Evolutionary conservation across 2,329 filamentous ascomycete genomes (phyloP), one percentile per base, ranked within the genome.

Genomic region (Colletotrichum sp.): DNA sequence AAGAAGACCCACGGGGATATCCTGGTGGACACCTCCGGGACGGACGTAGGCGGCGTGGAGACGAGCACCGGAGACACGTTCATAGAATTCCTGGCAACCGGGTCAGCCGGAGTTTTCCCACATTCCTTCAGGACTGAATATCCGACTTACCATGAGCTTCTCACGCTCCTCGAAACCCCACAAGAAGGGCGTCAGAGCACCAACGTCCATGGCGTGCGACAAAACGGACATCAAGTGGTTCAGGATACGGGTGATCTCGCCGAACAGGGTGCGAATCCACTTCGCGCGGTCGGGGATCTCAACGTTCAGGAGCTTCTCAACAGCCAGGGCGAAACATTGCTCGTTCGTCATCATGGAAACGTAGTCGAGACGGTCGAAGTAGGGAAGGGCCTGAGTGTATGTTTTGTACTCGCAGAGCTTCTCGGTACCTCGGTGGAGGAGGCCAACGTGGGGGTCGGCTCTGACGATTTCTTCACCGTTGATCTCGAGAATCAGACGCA

Each of bases 301-400:
- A 79, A 99, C 90, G 86, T 99, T 99, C 82, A 99, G 90, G 77
- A 99, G 91, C 91, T 99, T 99, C 91, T 99, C 97, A 72, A 99
- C 96, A 24, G 96, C 97, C 79, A 99, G 91, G 49, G 96, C 93
- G 87, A 95, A 99, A 84, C 96, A 98, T 88, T 99, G 97, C 90
- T 99, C 97, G 87, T 99, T 99, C 83, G 97, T 99, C 97, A 99
- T 99, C 98, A 99, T 99, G 82, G 96, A 98, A 81, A 98, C 96
- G 87, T 99, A 99, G 88, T 99, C 97, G 86, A 99, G 91, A 81
- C 97, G 95, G 88, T 99, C 97, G 85, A 99, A 99, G 90, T 99
- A 99, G 72, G 97, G 97, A 84, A 99, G 90, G 74, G 97, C 97
- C 90, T 99, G 97, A 83, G 99, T 92, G 85, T 99, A 99, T 81